A percentile compares a stretch with the other conserved stretches of the same genome.
Evolutionary conservation across 441 rosid genomes (phyloP).

Genomic region (Euphorbia neoarborescens): DNA sequence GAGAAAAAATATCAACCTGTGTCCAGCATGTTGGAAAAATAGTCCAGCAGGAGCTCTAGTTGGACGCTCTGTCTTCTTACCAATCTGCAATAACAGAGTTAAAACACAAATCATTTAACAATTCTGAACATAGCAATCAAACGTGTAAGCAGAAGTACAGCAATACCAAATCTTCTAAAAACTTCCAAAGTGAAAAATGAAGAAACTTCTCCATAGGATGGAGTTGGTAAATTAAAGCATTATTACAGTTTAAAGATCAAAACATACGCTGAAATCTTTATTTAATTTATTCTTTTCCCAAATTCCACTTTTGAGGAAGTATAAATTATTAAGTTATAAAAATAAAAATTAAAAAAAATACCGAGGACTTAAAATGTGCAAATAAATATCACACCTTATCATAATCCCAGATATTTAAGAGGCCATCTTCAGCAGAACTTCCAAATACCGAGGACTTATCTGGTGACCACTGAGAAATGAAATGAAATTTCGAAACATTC

Average conservation of each 20-base stretch:
- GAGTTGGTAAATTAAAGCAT: background rate
- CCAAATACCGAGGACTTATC: conserved; percentile 91
- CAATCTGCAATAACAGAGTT: conserved; percentile 41
- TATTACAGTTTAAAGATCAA: background rate
- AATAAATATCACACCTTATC: conserved; percentile 48
- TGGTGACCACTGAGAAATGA: conserved; percentile 76
- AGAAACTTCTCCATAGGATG: background rate
- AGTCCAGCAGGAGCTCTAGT: conserved; percentile 71
- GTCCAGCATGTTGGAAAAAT: conserved; percentile 98
- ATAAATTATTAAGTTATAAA: too few species aligned
- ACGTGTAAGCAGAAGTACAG: background rate
- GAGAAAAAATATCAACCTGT: conserved; percentile 43
- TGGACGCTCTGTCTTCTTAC: conserved; percentile 56
- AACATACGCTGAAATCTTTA: background rate
- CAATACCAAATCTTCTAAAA: background rate
- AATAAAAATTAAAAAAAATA: too few species aligned
- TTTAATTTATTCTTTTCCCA: background rate
- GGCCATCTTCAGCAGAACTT: conserved; percentile 97
- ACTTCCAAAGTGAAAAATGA: background rate
- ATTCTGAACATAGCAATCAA: background rate
- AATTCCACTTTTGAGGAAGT: background rate
- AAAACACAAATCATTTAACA: background rate
- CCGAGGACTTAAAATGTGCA: too few species aligned
- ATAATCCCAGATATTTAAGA: conserved; percentile 90
- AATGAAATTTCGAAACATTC: conserved; percentile 11